Base-by-base conservation (phyloP, 768 basidiomycete species). In the Xerocomellus intermedius region DNA sequence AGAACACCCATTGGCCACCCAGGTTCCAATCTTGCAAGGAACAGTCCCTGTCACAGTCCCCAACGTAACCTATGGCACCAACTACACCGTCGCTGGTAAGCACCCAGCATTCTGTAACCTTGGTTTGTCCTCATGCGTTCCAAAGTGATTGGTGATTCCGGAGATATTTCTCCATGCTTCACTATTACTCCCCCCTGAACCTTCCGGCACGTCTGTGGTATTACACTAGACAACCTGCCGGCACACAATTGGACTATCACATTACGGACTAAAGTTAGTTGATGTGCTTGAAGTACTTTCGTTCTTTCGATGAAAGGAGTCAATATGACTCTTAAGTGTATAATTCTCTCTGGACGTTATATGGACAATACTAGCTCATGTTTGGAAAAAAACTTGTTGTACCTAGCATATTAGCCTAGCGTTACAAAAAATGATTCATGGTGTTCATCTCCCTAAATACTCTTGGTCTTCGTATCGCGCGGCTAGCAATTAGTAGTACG, bases 1-100 rank as follows among this genome's bases (percentile, higher is more conserved):
- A 89, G 87, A 75, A 1, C 42, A 77, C 33, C 86, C 86, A 14
- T 76, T 91, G 53, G 86, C 84, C 2, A 42, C 75, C 19, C 70
- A 74, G 24, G 81, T 90, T 69, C 75, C 77, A 33, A 73, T 90
- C 45, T 72, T 68, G 16, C 68, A 70, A 17, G 87, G 86, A 21
- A 60, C 68, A 17, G 79, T 80, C 9, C 32, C 74, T 14, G 62
- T 89, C 52, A 76, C 68, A 0, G 83, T 89, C 21, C 87, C 87
- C 0, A 78, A 84, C 5, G 41, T 65, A 4, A 28, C 55, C 3
- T 63, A 73, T 9, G 64, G 77, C 33, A 56, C 70, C 38, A 73
- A 82, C 67, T 90, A 87, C 59, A 77, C 84, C 51, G 70, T 90
- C 64, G 84, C 80, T 55, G 63, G 87, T 88, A 64, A 75, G 87